Conservation (phyloP, 805 yeast species). For the Saturnispora zaruensis region DNA sequence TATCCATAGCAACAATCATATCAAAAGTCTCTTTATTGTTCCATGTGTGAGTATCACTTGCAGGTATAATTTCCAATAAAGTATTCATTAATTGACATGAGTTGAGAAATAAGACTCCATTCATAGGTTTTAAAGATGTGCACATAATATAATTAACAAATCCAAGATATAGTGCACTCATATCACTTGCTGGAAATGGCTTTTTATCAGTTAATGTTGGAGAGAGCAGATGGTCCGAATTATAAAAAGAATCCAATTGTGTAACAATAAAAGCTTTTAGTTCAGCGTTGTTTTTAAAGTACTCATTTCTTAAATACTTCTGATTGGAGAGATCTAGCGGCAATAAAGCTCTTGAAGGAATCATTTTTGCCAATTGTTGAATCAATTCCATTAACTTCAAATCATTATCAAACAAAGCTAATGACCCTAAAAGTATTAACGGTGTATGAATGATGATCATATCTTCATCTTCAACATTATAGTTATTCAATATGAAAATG, state of each 20-base stretch:
- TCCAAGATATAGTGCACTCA: slow-evolving; percentile 34
- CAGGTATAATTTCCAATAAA: slow-evolving; percentile 41
- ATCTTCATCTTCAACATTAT: slow-evolving; percentile 80
- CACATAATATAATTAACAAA: slow-evolving; percentile 21
- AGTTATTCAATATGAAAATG: slow-evolving; percentile 50
- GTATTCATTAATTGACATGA: slow-evolving; percentile 30
- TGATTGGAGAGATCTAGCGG: slow-evolving; percentile 40
- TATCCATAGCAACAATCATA: slow-evolving; percentile 21
- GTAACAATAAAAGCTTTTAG: slow-evolving; percentile 8
- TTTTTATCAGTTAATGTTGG: slow-evolving; percentile 10
- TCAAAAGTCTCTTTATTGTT: slow-evolving; percentile 22
- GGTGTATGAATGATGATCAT: slow-evolving; percentile 75
- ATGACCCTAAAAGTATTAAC: slow-evolving; percentile 40
- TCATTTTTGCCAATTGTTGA: slow-evolving; percentile 36
- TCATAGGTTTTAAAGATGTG: slow-evolving; percentile 10
- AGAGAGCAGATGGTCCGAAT: neutral
- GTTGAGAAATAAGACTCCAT: slow-evolving; percentile 22
- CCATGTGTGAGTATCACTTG: slow-evolving; percentile 22
- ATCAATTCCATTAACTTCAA: slow-evolving; percentile 34
- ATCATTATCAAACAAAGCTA: slow-evolving; percentile 29
- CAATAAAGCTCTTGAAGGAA: slow-evolving; percentile 57
- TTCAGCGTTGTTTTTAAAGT: slow-evolving; percentile 10
- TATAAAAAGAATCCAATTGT: slow-evolving; percentile 17
- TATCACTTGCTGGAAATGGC: slow-evolving; percentile 37
- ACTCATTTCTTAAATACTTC: slow-evolving; percentile 8